phyloP scores from a whole-genome alignment of 1,284 basidiomycete species.

The Vanrija humicola region DNA sequence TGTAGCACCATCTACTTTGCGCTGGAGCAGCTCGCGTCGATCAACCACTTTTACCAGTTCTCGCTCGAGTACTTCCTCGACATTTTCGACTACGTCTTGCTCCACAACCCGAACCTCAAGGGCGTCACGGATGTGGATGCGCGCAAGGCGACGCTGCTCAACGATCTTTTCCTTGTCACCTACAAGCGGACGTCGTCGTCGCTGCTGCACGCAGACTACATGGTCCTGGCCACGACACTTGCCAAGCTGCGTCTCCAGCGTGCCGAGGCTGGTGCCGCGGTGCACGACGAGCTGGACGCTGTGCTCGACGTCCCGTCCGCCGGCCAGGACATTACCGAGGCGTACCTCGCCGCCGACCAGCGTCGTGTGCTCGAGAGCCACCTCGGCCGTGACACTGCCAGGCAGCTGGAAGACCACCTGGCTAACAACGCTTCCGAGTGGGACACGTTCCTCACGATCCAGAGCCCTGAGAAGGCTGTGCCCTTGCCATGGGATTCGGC shows the following conservation, averaged over 20 bases:
- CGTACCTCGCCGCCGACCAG: conserved; percentile 28
- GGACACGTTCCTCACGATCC: conserved; percentile 67
- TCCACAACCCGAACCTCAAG: conserved; percentile 83
- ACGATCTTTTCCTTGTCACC: conserved; percentile 85
- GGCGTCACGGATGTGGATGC: conserved; percentile 68
- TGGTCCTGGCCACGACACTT: conserved; percentile 84
- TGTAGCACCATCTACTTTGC: conserved; percentile 98
- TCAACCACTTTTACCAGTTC: conserved; percentile 99
- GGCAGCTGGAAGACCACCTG: conserved; percentile 68
- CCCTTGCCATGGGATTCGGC: conserved; percentile 64
- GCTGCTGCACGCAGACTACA: conserved; percentile 83
- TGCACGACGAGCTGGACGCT: conserved; percentile 82
- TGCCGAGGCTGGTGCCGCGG: conserved; percentile 61
- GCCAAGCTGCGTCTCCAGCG: conserved; percentile 80
- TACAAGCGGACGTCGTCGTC: conserved; percentile 88
- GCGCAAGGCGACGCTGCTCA: conserved; percentile 78
- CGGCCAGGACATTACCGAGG: conserved; percentile 6
- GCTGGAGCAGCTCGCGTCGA: conserved; percentile 84
- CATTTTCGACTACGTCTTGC: conserved; percentile 92
- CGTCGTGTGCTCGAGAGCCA: conserved; percentile 27
- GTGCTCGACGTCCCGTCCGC: conserved; percentile 64
- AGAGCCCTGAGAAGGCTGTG: conserved; percentile 65
- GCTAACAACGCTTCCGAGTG: conserved; percentile 65
- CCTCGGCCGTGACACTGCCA: conserved; percentile 52
- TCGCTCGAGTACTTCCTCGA: conserved; percentile 96